Conservation (phyloP, 2,329 filamentous ascomycete genomes). For the Lecanicillium sp. region DNA sequence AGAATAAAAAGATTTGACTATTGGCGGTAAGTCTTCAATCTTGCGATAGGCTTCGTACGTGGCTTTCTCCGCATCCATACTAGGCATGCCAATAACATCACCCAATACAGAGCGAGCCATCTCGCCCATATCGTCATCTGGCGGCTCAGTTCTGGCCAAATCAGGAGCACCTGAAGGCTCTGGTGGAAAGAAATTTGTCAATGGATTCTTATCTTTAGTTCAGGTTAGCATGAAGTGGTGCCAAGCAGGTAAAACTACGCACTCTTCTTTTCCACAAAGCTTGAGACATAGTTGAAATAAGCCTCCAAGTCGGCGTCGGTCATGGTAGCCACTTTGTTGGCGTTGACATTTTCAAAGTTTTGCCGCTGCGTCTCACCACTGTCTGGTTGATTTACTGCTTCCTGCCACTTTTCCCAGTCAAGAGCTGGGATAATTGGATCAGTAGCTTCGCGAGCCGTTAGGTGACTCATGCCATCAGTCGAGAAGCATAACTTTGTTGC, state of each 20-base stretch:
- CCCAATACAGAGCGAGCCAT: constrained; percentile 15
- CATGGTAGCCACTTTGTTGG: constrained; percentile 56
- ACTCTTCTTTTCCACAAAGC: constrained; percentile 25
- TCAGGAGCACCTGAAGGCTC: constrained; percentile 15
- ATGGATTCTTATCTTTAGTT: constrained; percentile 17
- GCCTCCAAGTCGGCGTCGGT: constrained; percentile 50
- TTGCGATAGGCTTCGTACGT: constrained; percentile 23
- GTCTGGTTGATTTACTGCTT: constrained; percentile 29
- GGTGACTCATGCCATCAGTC: constrained; percentile 44
- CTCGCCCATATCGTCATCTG: constrained; percentile 18
- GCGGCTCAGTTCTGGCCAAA: constrained; percentile 11
- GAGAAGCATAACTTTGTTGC: constrained; percentile 75
- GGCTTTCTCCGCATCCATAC: neutral
- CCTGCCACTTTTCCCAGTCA: constrained; percentile 66
- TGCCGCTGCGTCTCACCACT: constrained; percentile 7
- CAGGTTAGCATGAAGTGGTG: neutral
- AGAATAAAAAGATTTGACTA: constrained; percentile 22
- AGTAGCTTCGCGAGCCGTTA: neutral
- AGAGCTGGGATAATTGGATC: constrained; percentile 28
- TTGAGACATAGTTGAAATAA: constrained; percentile 45
- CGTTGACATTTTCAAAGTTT: constrained; percentile 45
- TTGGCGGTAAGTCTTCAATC: constrained; percentile 21
- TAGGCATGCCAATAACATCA: constrained; percentile 7
- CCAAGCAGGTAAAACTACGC: constrained; percentile 2
- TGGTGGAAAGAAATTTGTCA: constrained; percentile 27